Evolutionary conservation across 441 rosid genomes (phyloP).

Genomic region (Populus hybrid): DNA sequence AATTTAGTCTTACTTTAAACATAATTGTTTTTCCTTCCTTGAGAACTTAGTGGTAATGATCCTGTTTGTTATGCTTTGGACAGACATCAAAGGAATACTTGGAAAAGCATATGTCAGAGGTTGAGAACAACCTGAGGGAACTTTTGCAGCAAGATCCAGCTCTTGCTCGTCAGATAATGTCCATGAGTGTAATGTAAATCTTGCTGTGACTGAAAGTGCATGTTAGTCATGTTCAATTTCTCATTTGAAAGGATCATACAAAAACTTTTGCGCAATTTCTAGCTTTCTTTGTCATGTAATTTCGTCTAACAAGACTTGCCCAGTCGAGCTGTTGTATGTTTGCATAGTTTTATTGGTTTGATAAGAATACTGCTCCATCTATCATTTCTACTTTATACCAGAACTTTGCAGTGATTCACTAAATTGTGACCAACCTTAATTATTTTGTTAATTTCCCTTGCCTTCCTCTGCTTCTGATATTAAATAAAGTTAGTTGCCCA

Average conservation of each 20-base stretch:
- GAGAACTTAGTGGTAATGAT: neutral
- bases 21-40: neutral
- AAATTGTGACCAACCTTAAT: neutral
- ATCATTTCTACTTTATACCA: neutral
- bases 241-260: neutral
- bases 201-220: neutral
- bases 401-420: neutral
- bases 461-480: neutral
- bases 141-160: conserved; percentile 89
- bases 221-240: neutral
- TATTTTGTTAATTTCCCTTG: neutral
- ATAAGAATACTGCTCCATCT: neutral
- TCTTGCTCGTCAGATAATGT: conserved; percentile 80
- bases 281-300: neutral
- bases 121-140: conserved; percentile 81
- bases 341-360: neutral
- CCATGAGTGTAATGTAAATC: conserved; percentile 53
- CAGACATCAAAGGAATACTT: conserved; percentile 84
- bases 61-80: conserved; percentile 14
- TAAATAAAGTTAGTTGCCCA: too few relatives aligned
- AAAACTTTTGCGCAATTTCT: neutral
- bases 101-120: conserved; percentile 74
- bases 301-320: neutral
- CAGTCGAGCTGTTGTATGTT: neutral
- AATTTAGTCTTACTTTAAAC: neutral